Evolutionary conservation across 257 asterid genomes (phyloP).

Genomic region (Orobanche coerulescens): DNA sequence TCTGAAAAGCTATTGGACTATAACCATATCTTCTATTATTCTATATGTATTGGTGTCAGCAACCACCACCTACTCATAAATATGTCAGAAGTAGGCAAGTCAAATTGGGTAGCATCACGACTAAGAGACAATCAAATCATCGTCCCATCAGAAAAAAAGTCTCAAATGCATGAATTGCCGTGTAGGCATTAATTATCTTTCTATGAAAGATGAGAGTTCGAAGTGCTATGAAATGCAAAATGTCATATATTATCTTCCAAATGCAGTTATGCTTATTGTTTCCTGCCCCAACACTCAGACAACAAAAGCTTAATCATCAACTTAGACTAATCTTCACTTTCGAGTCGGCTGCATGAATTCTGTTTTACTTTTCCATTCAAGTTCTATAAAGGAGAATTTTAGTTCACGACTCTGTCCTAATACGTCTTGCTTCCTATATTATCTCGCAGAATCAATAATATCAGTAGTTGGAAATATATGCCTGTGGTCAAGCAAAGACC

Average conservation of each 20-base stretch:
- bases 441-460: no score
- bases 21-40: neutral
- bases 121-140: neutral
- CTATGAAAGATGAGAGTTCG: neutral
- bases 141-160: neutral
- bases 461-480: neutral
- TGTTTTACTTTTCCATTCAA: neutral
- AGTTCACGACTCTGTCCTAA: neutral
- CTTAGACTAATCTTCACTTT: neutral
- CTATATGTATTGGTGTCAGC: neutral
- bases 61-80: constrained; percentile 2
- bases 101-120: neutral
- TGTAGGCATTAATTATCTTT: neutral
- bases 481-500: constrained; percentile 1
- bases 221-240: neutral
- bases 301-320: neutral
- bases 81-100: neutral
- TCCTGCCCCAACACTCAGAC: neutral
- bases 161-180: neutral
- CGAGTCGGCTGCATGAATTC: neutral
- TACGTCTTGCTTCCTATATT: neutral
- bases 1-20: neutral
- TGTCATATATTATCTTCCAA: neutral
- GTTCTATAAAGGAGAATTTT: neutral
- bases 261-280: neutral